phyloP scores from a whole-genome alignment of 805 yeast species.

The Candida awuae region DNA sequence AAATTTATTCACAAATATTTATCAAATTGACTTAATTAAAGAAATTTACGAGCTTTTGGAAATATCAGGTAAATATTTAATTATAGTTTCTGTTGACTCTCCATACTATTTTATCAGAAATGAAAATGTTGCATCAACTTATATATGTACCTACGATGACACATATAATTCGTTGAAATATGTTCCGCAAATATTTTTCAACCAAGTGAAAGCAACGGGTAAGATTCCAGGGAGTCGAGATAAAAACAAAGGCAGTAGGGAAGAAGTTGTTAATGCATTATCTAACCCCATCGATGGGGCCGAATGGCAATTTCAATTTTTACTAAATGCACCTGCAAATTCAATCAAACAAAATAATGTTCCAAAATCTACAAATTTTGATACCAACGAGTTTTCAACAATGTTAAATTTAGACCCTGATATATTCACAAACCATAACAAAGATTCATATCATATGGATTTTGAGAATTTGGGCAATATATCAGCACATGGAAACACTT shows the following conservation, averaged over 20 bases:
- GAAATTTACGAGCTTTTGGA: slow-evolving; percentile 21
- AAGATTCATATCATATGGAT: no score
- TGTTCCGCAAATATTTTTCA: slow-evolving; percentile 45
- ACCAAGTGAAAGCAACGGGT: slow-evolving; percentile 42
- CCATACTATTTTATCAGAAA: slow-evolving; percentile 55
- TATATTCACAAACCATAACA: no score
- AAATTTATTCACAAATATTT: slow-evolving; percentile 52
- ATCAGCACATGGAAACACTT: no score
- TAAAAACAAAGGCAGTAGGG: not conserved
- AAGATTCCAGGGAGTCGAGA: slow-evolving; percentile 42
- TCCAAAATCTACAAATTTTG: not conserved
- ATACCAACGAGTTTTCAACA: no score
- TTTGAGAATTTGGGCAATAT: no score
- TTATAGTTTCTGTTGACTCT: slow-evolving; percentile 49
- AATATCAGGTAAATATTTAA: slow-evolving; percentile 38
- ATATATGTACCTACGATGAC: slow-evolving; percentile 53
- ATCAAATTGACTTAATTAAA: slow-evolving; percentile 53
- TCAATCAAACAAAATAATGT: not conserved
- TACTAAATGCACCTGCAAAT: slow-evolving; percentile 7
- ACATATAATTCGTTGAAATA: slow-evolving; percentile 43
- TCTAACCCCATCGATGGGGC: not conserved
- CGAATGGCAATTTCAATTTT: slow-evolving; percentile 6
- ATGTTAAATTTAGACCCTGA: no score
- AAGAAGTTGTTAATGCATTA: slow-evolving; percentile 5
- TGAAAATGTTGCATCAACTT: slow-evolving; percentile 44